Percentiles rank a stretch among this genome's conserved stretches.
Evolutionary conservation across 106 monocot species (phyloP).

Genomic region (Allium fistulosum): DNA sequence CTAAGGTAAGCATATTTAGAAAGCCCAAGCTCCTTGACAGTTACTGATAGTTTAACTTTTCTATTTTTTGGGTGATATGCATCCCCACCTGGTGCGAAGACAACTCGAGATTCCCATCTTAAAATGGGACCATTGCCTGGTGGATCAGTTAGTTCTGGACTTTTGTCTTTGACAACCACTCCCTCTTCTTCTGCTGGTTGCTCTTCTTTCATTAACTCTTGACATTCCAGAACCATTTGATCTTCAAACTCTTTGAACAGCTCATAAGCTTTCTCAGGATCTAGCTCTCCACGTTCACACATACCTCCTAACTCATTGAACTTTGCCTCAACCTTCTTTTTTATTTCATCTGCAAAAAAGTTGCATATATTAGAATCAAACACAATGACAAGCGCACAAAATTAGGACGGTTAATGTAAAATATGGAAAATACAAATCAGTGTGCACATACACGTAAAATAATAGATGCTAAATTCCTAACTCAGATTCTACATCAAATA

Average conservation of each 20-base stretch:
- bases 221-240: slow-evolving; percentile 65
- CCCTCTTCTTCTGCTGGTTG: slow-evolving; percentile 29
- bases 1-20: slow-evolving; percentile 55
- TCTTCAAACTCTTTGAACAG: slow-evolving; percentile 85
- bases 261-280: slow-evolving; percentile 78
- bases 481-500: too few species aligned
- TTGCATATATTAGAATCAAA: neutral
- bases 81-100: slow-evolving; percentile 88
- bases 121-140: slow-evolving; percentile 91
- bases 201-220: slow-evolving; percentile 48
- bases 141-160: slow-evolving; percentile 56
- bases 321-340: slow-evolving; percentile 78
- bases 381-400: too few species aligned
- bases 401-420: too few species aligned
- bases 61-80: slow-evolving; percentile 93
- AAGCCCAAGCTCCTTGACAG: slow-evolving; percentile 85
- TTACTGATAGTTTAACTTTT: slow-evolving; percentile 84
- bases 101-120: slow-evolving; percentile 87
- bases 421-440: too few species aligned
- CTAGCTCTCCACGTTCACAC: slow-evolving; percentile 73
- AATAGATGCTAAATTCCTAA: too few species aligned
- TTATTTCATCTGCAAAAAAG: slow-evolving; percentile 64
- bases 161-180: slow-evolving; percentile 23
- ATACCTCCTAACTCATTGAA: slow-evolving; percentile 78
- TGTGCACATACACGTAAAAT: too few species aligned